phyloP scores from a whole-genome alignment of 1,139 yeast species.

The Sugiyamaella pinicola region DNA sequence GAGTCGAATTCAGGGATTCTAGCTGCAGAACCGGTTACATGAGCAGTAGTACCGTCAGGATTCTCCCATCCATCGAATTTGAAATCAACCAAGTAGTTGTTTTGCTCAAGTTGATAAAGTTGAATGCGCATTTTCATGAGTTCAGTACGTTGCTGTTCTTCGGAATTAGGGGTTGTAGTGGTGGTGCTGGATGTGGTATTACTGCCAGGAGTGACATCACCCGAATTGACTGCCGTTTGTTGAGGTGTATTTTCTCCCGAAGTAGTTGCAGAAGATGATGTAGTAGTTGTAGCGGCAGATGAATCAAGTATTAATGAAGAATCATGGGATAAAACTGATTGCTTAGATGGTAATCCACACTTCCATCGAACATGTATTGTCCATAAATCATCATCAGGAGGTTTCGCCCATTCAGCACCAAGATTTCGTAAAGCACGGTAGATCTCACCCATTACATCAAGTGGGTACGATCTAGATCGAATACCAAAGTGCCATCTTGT shows the following conservation, averaged over 20 bases:
- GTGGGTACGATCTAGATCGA: constrained; percentile 91
- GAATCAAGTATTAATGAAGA: not conserved
- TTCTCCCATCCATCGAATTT: constrained; percentile 97
- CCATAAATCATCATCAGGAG: constrained; percentile 90
- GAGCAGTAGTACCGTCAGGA: constrained; percentile 28
- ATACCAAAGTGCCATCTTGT: constrained; percentile 99
- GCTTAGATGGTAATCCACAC: constrained; percentile 55
- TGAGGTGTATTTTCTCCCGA: constrained; percentile 20
- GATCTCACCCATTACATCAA: constrained; percentile 98
- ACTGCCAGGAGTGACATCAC: constrained; percentile 16
- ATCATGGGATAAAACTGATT: not conserved
- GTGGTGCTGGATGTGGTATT: not conserved
- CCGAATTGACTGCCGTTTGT: constrained; percentile 5
- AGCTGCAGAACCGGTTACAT: constrained; percentile 32
- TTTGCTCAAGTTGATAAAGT: constrained; percentile 91
- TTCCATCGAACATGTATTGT: constrained; percentile 96
- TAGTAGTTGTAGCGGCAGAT: constrained; percentile 1
- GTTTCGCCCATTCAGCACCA: constrained; percentile 98
- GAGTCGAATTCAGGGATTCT: constrained; percentile 51
- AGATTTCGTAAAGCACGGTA: constrained; percentile 89
- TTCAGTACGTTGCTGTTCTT: constrained; percentile 53
- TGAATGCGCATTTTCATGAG: constrained; percentile 97
- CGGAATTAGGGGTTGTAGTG: constrained; percentile 2
- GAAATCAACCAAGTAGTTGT: constrained; percentile 93
- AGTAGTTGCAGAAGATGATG: constrained; percentile 5